Evolutionary conservation across 768 basidiomycete species (phyloP).

Genomic region (Trametes gibbosa): DNA sequence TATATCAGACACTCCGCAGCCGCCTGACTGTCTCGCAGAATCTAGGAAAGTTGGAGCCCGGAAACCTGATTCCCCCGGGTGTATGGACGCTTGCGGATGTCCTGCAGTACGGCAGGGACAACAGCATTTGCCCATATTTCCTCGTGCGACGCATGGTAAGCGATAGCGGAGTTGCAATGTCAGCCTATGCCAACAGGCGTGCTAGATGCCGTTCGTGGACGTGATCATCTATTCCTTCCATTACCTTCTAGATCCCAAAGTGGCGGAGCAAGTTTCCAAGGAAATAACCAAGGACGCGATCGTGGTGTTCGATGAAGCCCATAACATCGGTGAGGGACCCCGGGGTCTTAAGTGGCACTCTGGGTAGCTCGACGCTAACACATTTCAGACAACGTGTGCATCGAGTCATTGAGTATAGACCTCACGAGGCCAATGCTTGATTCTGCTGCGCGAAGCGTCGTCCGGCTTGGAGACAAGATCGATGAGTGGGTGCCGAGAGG

Average conservation of each 20-base stretch:
- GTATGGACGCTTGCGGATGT: slow-evolving; percentile 95
- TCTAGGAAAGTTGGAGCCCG: slow-evolving; percentile 77
- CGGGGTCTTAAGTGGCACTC: neutral
- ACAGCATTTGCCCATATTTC: slow-evolving; percentile 92
- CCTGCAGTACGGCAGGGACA: slow-evolving; percentile 81
- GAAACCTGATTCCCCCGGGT: slow-evolving; percentile 77
- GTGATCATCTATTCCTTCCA: slow-evolving; percentile 99
- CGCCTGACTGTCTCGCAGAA: slow-evolving; percentile 48
- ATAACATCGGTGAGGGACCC: slow-evolving; percentile 81
- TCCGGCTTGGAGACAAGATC: slow-evolving; percentile 84
- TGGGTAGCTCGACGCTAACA: neutral
- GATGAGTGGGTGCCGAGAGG: slow-evolving; percentile 68
- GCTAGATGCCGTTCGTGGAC: slow-evolving; percentile 91
- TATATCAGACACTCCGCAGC: neutral
- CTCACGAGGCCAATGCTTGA: slow-evolving; percentile 97
- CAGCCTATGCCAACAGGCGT: neutral
- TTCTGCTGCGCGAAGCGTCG: slow-evolving; percentile 85
- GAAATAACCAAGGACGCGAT: slow-evolving; percentile 98
- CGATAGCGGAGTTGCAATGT: neutral
- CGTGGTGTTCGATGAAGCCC: slow-evolving; percentile 98
- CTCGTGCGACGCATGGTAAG: slow-evolving; percentile 91
- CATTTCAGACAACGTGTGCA: slow-evolving; percentile 88
- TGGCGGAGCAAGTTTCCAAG: slow-evolving; percentile 98
- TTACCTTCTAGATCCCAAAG: slow-evolving; percentile 97
- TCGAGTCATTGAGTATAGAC: slow-evolving; percentile 97